These are phyloP conservation scores for Venturiaceae sp. DNA, from an alignment of 2,329 filamentous ascomycete species.

Conservation along the genomic window DNA sequence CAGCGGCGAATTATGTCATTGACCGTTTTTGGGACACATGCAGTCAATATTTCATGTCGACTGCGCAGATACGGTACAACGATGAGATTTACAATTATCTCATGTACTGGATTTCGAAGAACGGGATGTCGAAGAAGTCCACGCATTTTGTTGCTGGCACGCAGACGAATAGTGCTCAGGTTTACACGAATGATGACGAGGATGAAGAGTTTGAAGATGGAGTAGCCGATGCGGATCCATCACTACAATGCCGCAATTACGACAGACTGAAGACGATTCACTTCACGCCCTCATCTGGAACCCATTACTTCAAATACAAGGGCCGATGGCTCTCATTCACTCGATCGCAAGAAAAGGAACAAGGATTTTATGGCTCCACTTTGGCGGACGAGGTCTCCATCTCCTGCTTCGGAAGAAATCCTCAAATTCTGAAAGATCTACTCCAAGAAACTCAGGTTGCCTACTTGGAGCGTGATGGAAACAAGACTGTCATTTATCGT, in stretches of 20 bases:
- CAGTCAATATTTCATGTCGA: slow-evolving; percentile 1
- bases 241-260: background rate
- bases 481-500: slow-evolving; percentile 4
- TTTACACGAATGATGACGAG: background rate
- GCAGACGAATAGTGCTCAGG: background rate
- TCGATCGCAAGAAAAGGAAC: slow-evolving; percentile 4
- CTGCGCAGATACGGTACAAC: background rate
- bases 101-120: slow-evolving; percentile 2
- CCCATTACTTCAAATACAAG: slow-evolving; percentile 5
- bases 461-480: slow-evolving; percentile 2
- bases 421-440: slow-evolving; percentile 4
- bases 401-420: slow-evolving; percentile 1
- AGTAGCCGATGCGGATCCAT: background rate
- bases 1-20: slow-evolving; percentile 1
- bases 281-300: background rate
- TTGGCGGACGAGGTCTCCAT: slow-evolving; percentile 2
- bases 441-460: slow-evolving; percentile 3
- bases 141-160: background rate
- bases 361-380: slow-evolving; percentile 1
- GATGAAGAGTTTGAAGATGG: slow-evolving; percentile 3
- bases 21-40: background rate
- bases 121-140: background rate
- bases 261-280: background rate
- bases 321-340: slow-evolving; percentile 1
- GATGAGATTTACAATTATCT: slow-evolving; percentile 5